Evolutionary conservation across 257 asterid species (phyloP).

Genomic region (Solanum chmielewskii): DNA sequence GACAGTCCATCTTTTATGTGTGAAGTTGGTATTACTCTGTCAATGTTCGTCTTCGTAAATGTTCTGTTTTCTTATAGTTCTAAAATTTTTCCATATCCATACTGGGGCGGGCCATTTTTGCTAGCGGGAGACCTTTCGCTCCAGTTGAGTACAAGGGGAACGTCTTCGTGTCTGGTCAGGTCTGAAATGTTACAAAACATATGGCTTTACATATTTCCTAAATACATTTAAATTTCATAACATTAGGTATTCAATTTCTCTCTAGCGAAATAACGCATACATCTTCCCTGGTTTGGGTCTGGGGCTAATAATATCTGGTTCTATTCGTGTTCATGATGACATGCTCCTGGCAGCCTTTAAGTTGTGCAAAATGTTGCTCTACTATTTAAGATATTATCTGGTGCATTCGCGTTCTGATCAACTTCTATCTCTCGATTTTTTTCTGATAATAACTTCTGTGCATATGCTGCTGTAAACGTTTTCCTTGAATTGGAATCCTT

Average conservation of each 20-base stretch:
- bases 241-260: neutral
- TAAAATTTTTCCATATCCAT: neutral
- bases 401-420: neutral
- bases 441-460: neutral
- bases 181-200: conserved; percentile 1
- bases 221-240: neutral
- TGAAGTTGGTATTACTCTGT: neutral
- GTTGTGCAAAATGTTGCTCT: conserved; percentile 4
- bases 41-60: neutral
- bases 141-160: conserved; percentile 54
- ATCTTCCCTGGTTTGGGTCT: conserved; percentile 89
- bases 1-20: neutral
- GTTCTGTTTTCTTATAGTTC: neutral
- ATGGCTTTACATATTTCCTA: neutral
- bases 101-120: conserved; percentile 66
- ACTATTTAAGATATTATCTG: neutral
- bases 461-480: neutral
- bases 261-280: conserved; percentile 78
- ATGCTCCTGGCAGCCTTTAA: conserved; percentile 95
- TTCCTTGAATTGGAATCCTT: neutral
- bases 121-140: conserved; percentile 73
- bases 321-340: conserved; percentile 85
- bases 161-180: conserved; percentile 65
- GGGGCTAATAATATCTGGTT: conserved; percentile 82
- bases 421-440: neutral